Evolutionary conservation across 352 stramenopile genomes (phyloP).

Genomic region (Pythium periplocum): DNA sequence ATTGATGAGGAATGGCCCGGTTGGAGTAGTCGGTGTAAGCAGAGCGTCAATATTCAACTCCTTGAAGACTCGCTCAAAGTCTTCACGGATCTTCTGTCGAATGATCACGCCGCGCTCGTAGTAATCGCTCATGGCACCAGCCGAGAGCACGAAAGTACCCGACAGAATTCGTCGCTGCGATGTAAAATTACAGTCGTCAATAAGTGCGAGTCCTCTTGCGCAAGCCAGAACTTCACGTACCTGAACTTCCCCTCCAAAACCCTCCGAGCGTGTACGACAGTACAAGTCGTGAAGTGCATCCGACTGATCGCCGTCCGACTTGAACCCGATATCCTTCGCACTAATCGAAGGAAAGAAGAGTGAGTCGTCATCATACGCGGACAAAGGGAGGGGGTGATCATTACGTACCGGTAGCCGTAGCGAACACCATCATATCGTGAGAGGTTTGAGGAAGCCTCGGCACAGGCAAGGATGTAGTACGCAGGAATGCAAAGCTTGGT

Average conservation of each 20-base stretch:
- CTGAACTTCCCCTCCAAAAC: slow-evolving; percentile 92
- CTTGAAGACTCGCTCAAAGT: slow-evolving; percentile 59
- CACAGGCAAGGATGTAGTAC: slow-evolving; percentile 98
- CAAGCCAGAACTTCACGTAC: slow-evolving; percentile 16
- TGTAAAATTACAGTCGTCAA: too few species aligned
- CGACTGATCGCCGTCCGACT: slow-evolving; percentile 55
- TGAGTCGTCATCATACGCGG: neutral
- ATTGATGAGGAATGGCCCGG: slow-evolving; percentile 65
- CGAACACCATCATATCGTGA: slow-evolving; percentile 96
- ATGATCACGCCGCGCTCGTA: slow-evolving; percentile 85
- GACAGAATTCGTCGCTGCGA: slow-evolving; percentile 82
- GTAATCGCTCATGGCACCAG: slow-evolving; percentile 83
- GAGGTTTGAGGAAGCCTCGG: slow-evolving; percentile 98
- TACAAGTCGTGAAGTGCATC: slow-evolving; percentile 84
- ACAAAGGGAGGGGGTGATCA: neutral
- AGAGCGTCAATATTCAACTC: slow-evolving; percentile 76
- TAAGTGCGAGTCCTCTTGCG: too few species aligned
- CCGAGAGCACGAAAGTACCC: slow-evolving; percentile 88
- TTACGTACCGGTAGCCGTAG: slow-evolving; percentile 72
- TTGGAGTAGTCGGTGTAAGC: slow-evolving; percentile 82
- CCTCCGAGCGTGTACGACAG: slow-evolving; percentile 78
- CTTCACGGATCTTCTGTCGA: slow-evolving; percentile 69
- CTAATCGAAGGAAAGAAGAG: slow-evolving; percentile 14
- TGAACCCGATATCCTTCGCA: slow-evolving; percentile 42
- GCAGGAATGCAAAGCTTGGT: slow-evolving; percentile 89